A percentile compares a stretch with the other conserved stretches of the same genome.
These are phyloP conservation scores for Cyamopsis tetragonoloba DNA, from an alignment of 306 rosid genomes.

Conservation along the genomic window DNA sequence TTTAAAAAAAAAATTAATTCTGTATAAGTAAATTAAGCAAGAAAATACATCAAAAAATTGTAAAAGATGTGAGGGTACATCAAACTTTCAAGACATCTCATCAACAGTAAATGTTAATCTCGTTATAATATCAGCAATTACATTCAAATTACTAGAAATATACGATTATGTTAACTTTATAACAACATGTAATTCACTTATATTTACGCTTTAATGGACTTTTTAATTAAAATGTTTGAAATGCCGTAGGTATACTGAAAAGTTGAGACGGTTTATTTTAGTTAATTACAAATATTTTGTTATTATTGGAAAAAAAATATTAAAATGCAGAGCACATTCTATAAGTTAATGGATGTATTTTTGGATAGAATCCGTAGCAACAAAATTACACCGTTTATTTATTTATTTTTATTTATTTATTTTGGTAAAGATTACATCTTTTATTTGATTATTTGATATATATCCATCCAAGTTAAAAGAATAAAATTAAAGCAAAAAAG, in stretches of 20 bases:
- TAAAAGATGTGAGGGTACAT: too few species aligned
- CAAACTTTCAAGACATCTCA: too few species aligned
- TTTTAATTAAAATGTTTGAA: too few species aligned
- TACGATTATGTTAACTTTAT: too few species aligned
- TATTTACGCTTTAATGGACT: too few species aligned
- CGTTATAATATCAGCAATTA: too few species aligned
- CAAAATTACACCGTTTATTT: not conserved
- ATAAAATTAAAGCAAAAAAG: not conserved
- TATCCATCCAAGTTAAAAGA: not conserved
- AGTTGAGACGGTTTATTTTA: not conserved
- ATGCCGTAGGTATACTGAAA: not conserved
- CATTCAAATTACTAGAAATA: too few species aligned
- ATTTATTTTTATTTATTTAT: not conserved
- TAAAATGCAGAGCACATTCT: not conserved
- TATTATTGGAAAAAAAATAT: not conserved
- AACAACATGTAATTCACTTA: too few species aligned
- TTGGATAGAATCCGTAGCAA: not conserved
- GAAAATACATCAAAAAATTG: too few species aligned
- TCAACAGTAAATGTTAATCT: too few species aligned
- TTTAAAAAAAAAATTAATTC: too few species aligned
- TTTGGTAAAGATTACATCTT: not conserved
- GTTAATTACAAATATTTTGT: not conserved
- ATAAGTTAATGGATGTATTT: not conserved
- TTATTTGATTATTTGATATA: not conserved
- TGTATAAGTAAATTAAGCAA: too few species aligned